Conservation (phyloP, 129 eudicot genomes). For the Chrysanthemum lavandulifolium region DNA sequence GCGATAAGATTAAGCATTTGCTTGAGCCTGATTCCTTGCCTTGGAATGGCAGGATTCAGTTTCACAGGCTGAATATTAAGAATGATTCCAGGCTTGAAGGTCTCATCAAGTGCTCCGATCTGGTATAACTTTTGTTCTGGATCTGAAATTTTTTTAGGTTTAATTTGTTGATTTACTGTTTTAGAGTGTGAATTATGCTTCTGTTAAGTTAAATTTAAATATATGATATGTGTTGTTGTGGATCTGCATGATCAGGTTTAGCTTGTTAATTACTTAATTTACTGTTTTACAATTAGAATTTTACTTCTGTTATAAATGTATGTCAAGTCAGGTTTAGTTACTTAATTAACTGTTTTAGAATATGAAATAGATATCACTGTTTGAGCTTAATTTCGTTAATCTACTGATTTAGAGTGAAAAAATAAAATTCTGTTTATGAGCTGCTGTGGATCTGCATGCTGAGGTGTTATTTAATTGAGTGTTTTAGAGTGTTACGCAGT, state of each 20-base stretch:
- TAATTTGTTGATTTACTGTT: too few species aligned
- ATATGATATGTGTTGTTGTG: too few species aligned
- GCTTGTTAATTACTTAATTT: too few species aligned
- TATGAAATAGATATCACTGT: background rate
- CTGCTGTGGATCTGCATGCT: too few species aligned
- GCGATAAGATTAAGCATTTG: conserved; percentile 93
- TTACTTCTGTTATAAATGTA: too few species aligned
- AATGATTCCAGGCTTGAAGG: conserved; percentile 99
- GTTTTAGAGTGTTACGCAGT: too few species aligned
- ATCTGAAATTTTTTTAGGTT: background rate
- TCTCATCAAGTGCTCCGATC: conserved; percentile 91
- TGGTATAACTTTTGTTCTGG: conserved; percentile 38
- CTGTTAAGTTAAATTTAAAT: too few species aligned
- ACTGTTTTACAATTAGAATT: too few species aligned
- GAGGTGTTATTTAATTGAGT: too few species aligned
- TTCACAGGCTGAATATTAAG: conserved; percentile 90
- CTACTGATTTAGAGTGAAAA: background rate
- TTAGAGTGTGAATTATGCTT: background rate
- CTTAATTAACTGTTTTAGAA: too few species aligned
- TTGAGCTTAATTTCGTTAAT: background rate
- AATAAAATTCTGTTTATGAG: background rate
- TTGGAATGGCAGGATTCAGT: conserved; percentile 82
- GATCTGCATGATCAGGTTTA: too few species aligned
- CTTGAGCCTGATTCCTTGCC: conserved; percentile 76
- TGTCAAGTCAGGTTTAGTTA: too few species aligned